Evolutionary conservation across 2,329 filamentous ascomycete species (phyloP).

Genomic region (Penicillium janthinellum): DNA sequence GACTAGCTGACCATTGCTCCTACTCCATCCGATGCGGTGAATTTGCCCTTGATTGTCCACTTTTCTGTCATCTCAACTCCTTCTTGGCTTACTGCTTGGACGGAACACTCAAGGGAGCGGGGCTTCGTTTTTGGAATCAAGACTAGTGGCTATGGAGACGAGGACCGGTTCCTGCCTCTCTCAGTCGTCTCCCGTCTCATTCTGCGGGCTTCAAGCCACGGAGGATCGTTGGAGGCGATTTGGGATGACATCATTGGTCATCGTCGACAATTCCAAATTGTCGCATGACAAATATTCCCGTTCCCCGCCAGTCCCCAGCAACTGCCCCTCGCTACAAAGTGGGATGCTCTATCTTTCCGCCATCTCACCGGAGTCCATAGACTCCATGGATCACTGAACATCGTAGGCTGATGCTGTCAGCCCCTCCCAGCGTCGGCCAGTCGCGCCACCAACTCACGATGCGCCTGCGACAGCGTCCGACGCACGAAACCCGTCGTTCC

Average conservation of each 20-base stretch:
- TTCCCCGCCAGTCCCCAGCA: not conserved
- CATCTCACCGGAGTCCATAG: not conserved
- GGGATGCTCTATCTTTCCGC: not conserved
- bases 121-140: not conserved
- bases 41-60: not conserved
- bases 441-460: conserved; percentile 66
- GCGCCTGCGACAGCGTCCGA: conserved; percentile 76
- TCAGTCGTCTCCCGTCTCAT: not conserved
- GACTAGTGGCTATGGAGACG: not conserved
- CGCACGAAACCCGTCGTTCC: conserved; percentile 75
- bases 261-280: conserved; percentile 16
- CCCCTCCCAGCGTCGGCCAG: conserved; percentile 45
- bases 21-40: not conserved
- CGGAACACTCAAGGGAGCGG: not conserved
- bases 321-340: not conserved
- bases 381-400: too few relatives aligned
- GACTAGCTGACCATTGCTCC: not conserved
- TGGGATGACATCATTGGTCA: conserved; percentile 2
- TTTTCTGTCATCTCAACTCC: not conserved
- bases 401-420: not conserved
- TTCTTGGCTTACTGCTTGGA: not conserved
- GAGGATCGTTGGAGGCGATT: too few relatives aligned
- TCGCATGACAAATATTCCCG: conserved; percentile 19
- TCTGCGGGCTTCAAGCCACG: not conserved
- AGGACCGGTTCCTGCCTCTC: not conserved